Conservation (phyloP, 805 yeast genomes). For the Metschnikowia vanudenii region DNA sequence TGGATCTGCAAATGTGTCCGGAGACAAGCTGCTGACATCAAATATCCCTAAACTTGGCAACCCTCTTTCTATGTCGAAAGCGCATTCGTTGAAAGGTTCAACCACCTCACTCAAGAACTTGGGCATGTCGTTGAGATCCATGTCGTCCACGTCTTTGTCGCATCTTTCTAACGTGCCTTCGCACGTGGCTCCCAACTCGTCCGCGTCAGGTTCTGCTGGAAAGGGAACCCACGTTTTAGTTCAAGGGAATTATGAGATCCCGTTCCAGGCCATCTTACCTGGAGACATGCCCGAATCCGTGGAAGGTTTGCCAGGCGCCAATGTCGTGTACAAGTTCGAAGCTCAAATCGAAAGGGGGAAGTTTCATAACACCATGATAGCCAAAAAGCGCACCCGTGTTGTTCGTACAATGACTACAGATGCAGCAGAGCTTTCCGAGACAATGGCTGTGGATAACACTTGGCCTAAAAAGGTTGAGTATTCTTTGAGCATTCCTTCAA, state of each 20-base stretch:
- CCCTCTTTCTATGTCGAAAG: conserved; percentile 13
- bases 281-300: conserved; percentile 85
- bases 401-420: conserved; percentile 87
- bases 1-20: not conserved
- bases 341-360: conserved; percentile 84
- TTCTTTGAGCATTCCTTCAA: conserved; percentile 78
- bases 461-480: conserved; percentile 96
- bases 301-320: conserved; percentile 83
- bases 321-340: conserved; percentile 67
- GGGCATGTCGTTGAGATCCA: conserved; percentile 31
- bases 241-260: conserved; percentile 86
- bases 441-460: conserved; percentile 89
- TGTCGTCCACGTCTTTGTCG: conserved; percentile 31
- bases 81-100: conserved; percentile 38
- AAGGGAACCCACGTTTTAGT: conserved; percentile 43
- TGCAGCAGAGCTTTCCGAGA: conserved; percentile 81
- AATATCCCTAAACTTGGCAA: conserved; percentile 1
- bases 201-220: conserved; percentile 27
- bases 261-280: conserved; percentile 81
- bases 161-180: conserved; percentile 20
- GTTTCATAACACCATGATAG: conserved; percentile 59
- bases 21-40: conserved; percentile 7
- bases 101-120: conserved; percentile 42
- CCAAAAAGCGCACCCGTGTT: conserved; percentile 73
- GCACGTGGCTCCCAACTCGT: conserved; percentile 17